Base-by-base conservation (phyloP, 2,329 filamentous ascomycete species). In the Botrytis paeoniae region DNA sequence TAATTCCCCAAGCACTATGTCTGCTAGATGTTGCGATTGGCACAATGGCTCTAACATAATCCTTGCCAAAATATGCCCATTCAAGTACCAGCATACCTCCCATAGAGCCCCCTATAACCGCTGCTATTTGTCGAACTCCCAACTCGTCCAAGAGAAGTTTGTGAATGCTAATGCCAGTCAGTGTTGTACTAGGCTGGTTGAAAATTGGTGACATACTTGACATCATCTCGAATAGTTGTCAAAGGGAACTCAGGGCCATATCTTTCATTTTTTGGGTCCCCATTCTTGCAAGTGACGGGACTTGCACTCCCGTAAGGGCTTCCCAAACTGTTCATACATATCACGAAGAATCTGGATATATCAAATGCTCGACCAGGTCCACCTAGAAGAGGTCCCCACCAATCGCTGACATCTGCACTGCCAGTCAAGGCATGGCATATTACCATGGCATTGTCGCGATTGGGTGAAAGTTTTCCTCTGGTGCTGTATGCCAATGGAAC, bases 231-330 rank as follows among this genome's bases (percentile, higher is more conserved):
- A 76, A 99, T 93, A 0, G 96, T 98, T 1, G 96, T 98, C 76
- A 99, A 84, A 64, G 96, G 96, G 78, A 99, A 99, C 80, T 99
- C 96, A 1, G 96, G 96, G 0, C 96, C 96, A 80, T 99, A 99
- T 78, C 89, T 88, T 29, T 89, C 94, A 75, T 93, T 90, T 69
- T 85, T 85, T 25, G 87, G 84, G 78, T 97, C 89, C 22, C 94
- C 94, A 80, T 98, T 91, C 82, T 93, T 97, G 78, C 91, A 91
- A 2, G 96, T 99, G 70, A 95, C 93, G 1, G 93, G 93, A 80
- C 93, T 95, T n/a, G 92, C 93, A 73, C 92, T 93, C 43, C 93
- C 93, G 79, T 97, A 97, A 0, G 93, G 93, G 78, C 92, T 95
- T 63, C 93, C 93, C 65, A 95, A 82, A 81, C 92, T 94, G 84